Evolutionary conservation across 495 filamentous ascomycete species (phyloP).

Genomic region (Xylaria longipes): DNA sequence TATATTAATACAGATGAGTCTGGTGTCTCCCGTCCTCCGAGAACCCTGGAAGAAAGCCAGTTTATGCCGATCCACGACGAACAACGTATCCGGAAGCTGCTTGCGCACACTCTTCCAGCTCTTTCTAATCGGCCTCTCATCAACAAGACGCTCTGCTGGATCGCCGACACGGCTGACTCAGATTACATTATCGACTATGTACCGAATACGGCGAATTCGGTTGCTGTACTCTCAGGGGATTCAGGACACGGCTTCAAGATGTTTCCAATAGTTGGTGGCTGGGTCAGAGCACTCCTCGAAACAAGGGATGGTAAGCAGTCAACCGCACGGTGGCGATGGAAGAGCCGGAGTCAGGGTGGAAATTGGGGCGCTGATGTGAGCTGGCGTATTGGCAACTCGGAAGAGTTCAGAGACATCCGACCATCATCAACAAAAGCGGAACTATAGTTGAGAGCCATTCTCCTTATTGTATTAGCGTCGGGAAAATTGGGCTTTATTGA

Average conservation of each 20-base stretch:
- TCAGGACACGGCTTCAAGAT: slow-evolving; percentile 65
- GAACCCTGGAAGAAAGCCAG: slow-evolving; percentile 31
- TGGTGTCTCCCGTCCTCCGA: slow-evolving; percentile 39
- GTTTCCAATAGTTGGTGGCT: slow-evolving; percentile 59
- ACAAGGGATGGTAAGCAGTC: slow-evolving; percentile 33
- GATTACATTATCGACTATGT: slow-evolving; percentile 64
- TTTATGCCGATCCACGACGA: slow-evolving; percentile 60
- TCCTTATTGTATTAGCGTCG: not conserved
- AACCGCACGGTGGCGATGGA: slow-evolving; percentile 38
- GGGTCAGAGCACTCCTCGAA: slow-evolving; percentile 45
- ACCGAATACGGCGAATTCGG: slow-evolving; percentile 48
- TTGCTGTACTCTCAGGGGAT: slow-evolving; percentile 57
- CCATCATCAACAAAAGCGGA: not conserved
- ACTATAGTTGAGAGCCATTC: not conserved
- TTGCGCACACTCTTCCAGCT: slow-evolving; percentile 56
- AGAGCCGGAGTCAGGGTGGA: slow-evolving; percentile 23
- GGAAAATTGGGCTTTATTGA: not conserved
- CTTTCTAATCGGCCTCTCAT: slow-evolving; percentile 59
- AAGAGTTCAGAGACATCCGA: slow-evolving; percentile 29
- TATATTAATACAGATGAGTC: slow-evolving; percentile 52
- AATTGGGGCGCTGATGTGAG: slow-evolving; percentile 33
- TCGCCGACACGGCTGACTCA: slow-evolving; percentile 60
- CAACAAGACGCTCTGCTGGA: slow-evolving; percentile 61
- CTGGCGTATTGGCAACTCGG: slow-evolving; percentile 33
- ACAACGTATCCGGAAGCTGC: slow-evolving; percentile 48